Base-by-base conservation (phyloP, 202 grass and related monocot genomes). In the Panicum hallii region DNA sequence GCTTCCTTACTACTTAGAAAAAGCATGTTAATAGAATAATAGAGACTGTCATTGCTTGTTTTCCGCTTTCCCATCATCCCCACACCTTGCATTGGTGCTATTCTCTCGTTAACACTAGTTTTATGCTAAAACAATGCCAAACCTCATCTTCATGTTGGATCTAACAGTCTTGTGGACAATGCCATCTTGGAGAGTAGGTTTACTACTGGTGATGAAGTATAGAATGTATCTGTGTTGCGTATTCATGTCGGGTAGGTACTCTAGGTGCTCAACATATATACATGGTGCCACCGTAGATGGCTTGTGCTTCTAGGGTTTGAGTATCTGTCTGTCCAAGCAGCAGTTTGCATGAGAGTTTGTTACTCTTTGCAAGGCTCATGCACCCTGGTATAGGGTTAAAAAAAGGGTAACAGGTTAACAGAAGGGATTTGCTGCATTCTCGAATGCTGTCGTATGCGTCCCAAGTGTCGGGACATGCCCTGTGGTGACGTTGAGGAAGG, bases 201-300 rank as follows among this genome's bases (percentile, higher is more conserved):
- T 20, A 14, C 5, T 58, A 74, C 11, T 67, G 14, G 41, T 74
- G 48, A 88, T 74, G 23, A 84, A 49, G 28, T 72, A 67, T 26
- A 30, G 48, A 56, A 49, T 47, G n/a, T 19, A n/a, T 58, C 28
- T 8, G 40, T 58, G 5, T 41, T 52, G 40, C 6, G 15, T 52
- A 52, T 17, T 50, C 26, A 26, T 26, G 26, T 26, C 26, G 26
- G 26, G 26, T 26, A 26, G 26, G 26, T 26, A 26, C 26, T 26
- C 26, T 26, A 26, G 26, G 26, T 26, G 26, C 26, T 26, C 26
- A 26, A 26, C 26, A 26, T 26, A 26, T 1, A 26, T 26, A 26
- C 26, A 26, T 0, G 26, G 26, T 26, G 26, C 26, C 26, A 26
- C 26, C 26, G 1, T 26, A 26, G 26, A 26, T 26, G 26, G 26